Evolutionary conservation across 2,329 filamentous ascomycete genomes (phyloP), one percentile per base, ranked within the genome.

Genomic region (Penicillium sp.): DNA sequence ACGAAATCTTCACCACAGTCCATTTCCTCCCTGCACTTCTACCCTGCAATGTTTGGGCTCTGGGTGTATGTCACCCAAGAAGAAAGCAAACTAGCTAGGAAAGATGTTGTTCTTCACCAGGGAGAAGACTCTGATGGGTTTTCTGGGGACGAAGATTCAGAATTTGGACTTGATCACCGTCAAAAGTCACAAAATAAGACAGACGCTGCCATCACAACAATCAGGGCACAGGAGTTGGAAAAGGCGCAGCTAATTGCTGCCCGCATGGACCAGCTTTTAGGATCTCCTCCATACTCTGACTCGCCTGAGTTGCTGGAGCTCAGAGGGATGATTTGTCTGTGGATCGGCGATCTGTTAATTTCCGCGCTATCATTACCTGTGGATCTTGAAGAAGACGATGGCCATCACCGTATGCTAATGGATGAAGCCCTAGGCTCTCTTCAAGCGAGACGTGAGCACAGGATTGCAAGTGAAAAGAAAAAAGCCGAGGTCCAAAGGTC

Each of bases 21-120:
- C 3, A 74, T 86, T 39, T 88, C 84, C 60, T 85, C 89, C 10
- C 68, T 89, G 35, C 85, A 90, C 57, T 96, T 97, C 69, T 92
- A 91, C 74, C 86, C 89, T 13, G 88, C 88, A 13, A 82, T 96
- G 75, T 86, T 93, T 62, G 85, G 85, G 45, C 82, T 91, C 42
- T 93, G 94, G 83, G 82, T 96, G 47, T 92, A 90, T 69, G 84
- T 88, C 57, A 78, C 86, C 1, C 83, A 89, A 65, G 78, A 83
- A 43, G 85, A 85, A 75, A 81, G 81, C 65, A 74, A 70, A 51
- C 67, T 68, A 47, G 79, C 73, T 10, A 65, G 81, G 35, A 69
- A 76, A 50, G 69, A 66, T 10, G 61, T 80, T 10, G 61, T 70
- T 47, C 39, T 68, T 51, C 48, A 56, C 23, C 58, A 61, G 14